These are phyloP conservation scores for Austroboletus novae-zelandiae DNA, from an alignment of 1,284 basidiomycete species.

Conservation along the genomic window DNA sequence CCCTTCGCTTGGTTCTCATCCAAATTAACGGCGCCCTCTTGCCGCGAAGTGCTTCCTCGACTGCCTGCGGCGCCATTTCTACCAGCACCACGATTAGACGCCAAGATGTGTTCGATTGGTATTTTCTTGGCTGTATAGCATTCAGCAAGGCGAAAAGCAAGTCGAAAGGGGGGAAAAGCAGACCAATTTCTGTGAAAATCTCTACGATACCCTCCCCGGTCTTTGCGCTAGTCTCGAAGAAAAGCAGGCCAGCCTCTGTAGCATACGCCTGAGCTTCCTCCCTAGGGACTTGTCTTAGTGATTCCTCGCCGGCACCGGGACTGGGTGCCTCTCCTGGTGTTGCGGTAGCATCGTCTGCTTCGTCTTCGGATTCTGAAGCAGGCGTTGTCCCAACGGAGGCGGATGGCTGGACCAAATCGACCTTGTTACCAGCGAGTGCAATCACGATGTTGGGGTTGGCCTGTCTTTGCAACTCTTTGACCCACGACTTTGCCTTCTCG, in stretches of 20 bases:
- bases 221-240: constrained; percentile 99
- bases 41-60: constrained; percentile 50
- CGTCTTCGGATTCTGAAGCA: constrained; percentile 69
- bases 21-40: constrained; percentile 66
- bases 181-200: constrained; percentile 98
- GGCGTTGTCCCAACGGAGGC: constrained; percentile 49
- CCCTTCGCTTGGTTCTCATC: constrained; percentile 65
- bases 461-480: constrained; percentile 98
- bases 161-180: constrained; percentile 24
- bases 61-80: constrained; percentile 59
- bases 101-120: constrained; percentile 89
- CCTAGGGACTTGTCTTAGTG: constrained; percentile 80
- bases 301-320: constrained; percentile 57
- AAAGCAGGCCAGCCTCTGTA: constrained; percentile 87
- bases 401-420: constrained; percentile 84
- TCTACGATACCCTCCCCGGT: constrained; percentile 96
- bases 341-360: constrained; percentile 84
- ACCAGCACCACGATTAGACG: constrained; percentile 64
- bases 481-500: constrained; percentile 99
- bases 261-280: constrained; percentile 98
- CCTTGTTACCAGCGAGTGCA: constrained; percentile 93
- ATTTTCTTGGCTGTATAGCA: constrained; percentile 82
- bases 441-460: constrained; percentile 99
- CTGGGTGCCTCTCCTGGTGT: constrained; percentile 69
- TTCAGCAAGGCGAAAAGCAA: constrained; percentile 1